Base-by-base conservation (phyloP, 345 rosid genomes). In the Angophora floribunda region DNA sequence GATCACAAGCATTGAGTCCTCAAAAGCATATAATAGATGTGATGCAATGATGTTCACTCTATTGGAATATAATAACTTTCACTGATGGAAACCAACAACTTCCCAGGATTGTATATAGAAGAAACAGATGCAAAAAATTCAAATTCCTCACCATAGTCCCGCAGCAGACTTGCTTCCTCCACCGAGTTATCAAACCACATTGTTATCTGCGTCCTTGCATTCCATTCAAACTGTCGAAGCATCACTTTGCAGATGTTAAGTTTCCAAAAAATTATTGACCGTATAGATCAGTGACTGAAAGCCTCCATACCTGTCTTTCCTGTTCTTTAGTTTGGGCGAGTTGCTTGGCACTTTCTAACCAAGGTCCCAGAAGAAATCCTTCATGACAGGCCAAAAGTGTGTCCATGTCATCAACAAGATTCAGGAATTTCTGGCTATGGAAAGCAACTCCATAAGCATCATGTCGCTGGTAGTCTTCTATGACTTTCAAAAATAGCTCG, bases 181-280 rank as follows among this genome's bases (percentile, higher is more conserved):
- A 89, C 92, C 11, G 94, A 92, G 93, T 93, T 95, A 93, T 95
- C 96, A 41, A 90, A 94, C 96, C 97, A 94, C 97, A 95, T 95
- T 30, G 97, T 94, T 93, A 95, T 92, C 87, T 94, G 97, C 55
- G 96, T 94, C 89, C 96, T 94, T 50, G 96, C 96, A 89, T 95
- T 95, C 97, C 97, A 95, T 90, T 95, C 96, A 82, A 90, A 94
- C 96, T 94, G 95, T 85, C 45, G 1, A 44, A 30, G 8, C 30
- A 26, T 47, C 45, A 51, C 65, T 49, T 47, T 51, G 47, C 3
- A 26, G 28, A 57, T 13, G 50, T 51, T 47, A 87, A 87, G 16
- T 32, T 52, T 52, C 21, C 85, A 51, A 55, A 26, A 24, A 82
- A 87, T 47, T 51, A 11, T 44, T 0, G 0, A 41, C n/a, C 9